Base-by-base conservation (phyloP, 2,329 filamentous ascomycete species). In the Neocatenulostroma microsporum region DNA sequence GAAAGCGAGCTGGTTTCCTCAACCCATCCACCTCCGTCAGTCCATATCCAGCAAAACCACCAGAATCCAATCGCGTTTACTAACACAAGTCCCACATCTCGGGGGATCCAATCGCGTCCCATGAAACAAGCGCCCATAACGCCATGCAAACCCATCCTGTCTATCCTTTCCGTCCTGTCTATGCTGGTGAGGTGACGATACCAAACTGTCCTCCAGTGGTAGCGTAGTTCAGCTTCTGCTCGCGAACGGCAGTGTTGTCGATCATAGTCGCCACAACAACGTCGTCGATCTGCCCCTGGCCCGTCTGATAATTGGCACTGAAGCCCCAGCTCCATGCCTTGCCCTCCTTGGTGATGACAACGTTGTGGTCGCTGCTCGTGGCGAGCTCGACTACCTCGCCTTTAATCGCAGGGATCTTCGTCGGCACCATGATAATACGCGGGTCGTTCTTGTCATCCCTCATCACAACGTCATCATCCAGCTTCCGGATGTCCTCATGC, bases 141-240 rank as follows among this genome's bases (percentile, higher is more conserved):
- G n/a, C n/a, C n/a, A n/a, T n/a, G n/a, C n/a, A n/a, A n/a, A n/a
- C n/a, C n/a, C n/a, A n/a, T n/a, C n/a, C n/a, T n/a, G n/a, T n/a
- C n/a, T n/a, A n/a, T n/a, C n/a, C n/a, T n/a, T n/a, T n/a, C n/a
- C n/a, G n/a, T n/a, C n/a, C n/a, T n/a, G n/a, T n/a, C n/a, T n/a
- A n/a, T 4, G 36, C 40, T 17, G 17, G 13, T 9, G 52, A 46
- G 25, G 54, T 56, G 15, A 58, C 30, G 14, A 84, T 63, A 1
- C 78, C 80, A 59, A 77, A 95, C 56, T 95, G 87, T 5, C 87
- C 87, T 47, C 89, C 88, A n/a, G 81, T 81, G 26, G 82, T 83
- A 14, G 83, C 84, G 63, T 73, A 85, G 21, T 78, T 71, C 19
- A 48, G 26, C 33, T 36, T 37, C 33, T 36, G 13, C 27, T 76